Evolutionary conservation across 2,329 filamentous ascomycete species (phyloP), one percentile per base, ranked within the genome.

Genomic region (Neophaeococcomyces aloes): DNA sequence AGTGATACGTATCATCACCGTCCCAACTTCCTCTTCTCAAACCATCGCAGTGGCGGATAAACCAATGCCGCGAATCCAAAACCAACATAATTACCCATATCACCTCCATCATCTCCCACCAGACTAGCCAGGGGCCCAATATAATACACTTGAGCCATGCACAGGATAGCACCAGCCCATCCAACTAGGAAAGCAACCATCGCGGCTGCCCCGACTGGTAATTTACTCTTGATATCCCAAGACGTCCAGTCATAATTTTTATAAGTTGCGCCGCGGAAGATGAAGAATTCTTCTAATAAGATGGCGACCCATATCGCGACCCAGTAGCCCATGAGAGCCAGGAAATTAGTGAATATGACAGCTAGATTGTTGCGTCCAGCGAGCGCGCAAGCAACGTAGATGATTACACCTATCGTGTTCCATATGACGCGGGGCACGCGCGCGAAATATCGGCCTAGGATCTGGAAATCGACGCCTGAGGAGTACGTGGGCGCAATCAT

Each of bases 271-370:
- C 59, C 65, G 2, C 76, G 68, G 58, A 83, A 83, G 38, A 83
- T 65, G 15, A 79, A 57, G 38, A 79, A 72, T 55, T 84, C 80
- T 47, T 67, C 63, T 11, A 66, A 59, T 2, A 75, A 65, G 36
- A 83, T 79, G 1, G 72, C 70, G 15, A 81, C 68, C 75, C 77
- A 81, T 34, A 81, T 75, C 11, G 70, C 70, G 13, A 81, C 70
- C 78, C 78, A 83, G 59, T 83, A 83, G 1, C 79, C 80, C 75
- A 83, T 83, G 17, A 83, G 62, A 0, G 78, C 76, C 4, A 83
- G 66, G 57, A 83, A 82, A 56, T 83, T 83, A 8, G 75, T 76
- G 57, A 83, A 81, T 46, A 83, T 80, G 19, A 69, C 69, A 0
- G 76, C 72, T 2, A 84, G 67, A 51, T 78, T 61, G 18, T 70